Percentiles rank a stretch among this genome's conserved stretches.
Conservation (phyloP, 495 filamentous ascomycete species). For the Talaromyces stipitatus region DNA sequence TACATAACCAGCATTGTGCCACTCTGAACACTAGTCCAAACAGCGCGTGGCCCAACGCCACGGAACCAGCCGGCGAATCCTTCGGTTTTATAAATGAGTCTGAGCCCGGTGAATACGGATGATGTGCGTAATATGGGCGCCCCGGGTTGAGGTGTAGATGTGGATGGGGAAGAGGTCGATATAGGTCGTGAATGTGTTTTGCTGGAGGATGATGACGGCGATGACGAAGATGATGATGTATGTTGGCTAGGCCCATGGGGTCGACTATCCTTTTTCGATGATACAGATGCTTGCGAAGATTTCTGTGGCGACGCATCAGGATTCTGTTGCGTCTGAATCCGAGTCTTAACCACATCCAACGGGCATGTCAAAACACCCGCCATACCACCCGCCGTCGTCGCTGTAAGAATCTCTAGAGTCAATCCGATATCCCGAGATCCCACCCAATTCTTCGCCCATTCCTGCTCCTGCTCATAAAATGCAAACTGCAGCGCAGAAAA, state of each 20-base stretch:
- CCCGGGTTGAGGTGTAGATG: slow-evolving; percentile 65
- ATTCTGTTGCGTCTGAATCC: slow-evolving; percentile 92
- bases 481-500: slow-evolving; percentile 96
- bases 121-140: slow-evolving; percentile 76
- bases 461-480: slow-evolving; percentile 93
- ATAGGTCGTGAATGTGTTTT: slow-evolving; percentile 51
- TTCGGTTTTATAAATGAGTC: slow-evolving; percentile 80
- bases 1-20: slow-evolving; percentile 97
- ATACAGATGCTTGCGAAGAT: slow-evolving; percentile 2
- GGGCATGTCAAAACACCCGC: slow-evolving; percentile 93
- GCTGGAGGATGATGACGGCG: slow-evolving; percentile 19
- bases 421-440: slow-evolving; percentile 74
- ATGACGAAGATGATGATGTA: slow-evolving; percentile 17
- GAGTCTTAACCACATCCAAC: slow-evolving; percentile 94
- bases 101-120: slow-evolving; percentile 77
- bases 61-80: slow-evolving; percentile 88
- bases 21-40: slow-evolving; percentile 98
- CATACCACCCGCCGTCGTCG: slow-evolving; percentile 85
- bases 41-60: slow-evolving; percentile 82
- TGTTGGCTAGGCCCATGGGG: slow-evolving; percentile 17
- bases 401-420: slow-evolving; percentile 78
- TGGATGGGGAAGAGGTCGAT: slow-evolving; percentile 78
- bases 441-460: slow-evolving; percentile 65
- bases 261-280: slow-evolving; percentile 27
- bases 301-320: slow-evolving; percentile 17